Base-by-base conservation (phyloP, 169 alveolate species). In the Cardiosporidium cionae region DNA sequence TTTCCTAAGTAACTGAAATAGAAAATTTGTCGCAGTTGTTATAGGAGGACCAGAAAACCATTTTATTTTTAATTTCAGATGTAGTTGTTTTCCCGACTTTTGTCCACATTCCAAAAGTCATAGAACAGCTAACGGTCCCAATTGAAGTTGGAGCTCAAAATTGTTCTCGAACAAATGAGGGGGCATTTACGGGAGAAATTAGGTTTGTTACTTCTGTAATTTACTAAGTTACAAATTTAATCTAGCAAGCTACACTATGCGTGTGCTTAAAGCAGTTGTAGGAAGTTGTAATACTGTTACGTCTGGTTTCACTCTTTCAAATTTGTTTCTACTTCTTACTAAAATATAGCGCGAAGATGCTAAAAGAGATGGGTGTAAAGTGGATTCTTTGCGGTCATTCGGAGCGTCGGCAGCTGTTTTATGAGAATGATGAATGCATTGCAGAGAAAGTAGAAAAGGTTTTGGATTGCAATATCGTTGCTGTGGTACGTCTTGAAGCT, bases 331-430 rank as follows among this genome's bases (percentile, higher is more conserved):
- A 44, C 16, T n/a, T 44, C n/a, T 16, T 16, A 44, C 16, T 44
- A 44, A 44, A n/a, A 44, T 44, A 16, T 52, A 82, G 95, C 68
- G 96, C 94, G 22, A 95, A 93, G 44, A 94, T 94, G 87, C 85
- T 96, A 16, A 83, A 83, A 65, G 98, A 95, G 78, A 72, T 93
- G 62, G 97, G 95, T 9, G 74, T 96, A 32, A 82, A 89, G 44
- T 97, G 99, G 98, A 90, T 95, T 29, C 84, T 97, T 65, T 81
- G 96, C 37, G 99, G 99, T 16, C 99, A 97, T 87, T 93, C 98
- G 25, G 99, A 97, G 82, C 94, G 99, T 67, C 90, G 99, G 76
- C 85, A 89, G 74, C 86, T 83, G 72, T 96, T 92, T 81, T 87
- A 91, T 44, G 99, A 97, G 87, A 86, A 96, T 23, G 96, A 94